A percentile compares a stretch with the other conserved stretches of the same genome.
phyloP scores from a whole-genome alignment of 192 early-diverging fungal species.

The Phycomyces nitens region DNA sequence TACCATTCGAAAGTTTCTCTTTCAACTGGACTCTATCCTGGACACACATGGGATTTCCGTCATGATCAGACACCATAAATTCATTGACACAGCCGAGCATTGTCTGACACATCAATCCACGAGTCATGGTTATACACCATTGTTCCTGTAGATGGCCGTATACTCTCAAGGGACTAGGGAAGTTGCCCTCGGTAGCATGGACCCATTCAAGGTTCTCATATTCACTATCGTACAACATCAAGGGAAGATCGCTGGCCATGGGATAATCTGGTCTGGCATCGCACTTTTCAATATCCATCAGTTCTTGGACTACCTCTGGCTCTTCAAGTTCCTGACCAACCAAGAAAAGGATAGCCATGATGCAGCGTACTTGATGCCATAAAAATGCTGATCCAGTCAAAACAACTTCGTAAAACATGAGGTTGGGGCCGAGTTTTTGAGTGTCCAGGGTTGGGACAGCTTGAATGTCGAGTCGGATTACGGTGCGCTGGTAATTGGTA shows the following conservation, averaged over 20 bases:
- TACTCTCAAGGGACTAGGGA: constrained; percentile 30
- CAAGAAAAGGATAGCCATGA: constrained; percentile 86
- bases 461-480: constrained; percentile 63
- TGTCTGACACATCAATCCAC: constrained; percentile 43
- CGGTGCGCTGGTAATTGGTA: constrained; percentile 70
- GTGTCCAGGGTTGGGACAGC: constrained; percentile 22
- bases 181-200: constrained; percentile 34
- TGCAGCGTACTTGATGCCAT: constrained; percentile 98
- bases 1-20: background rate
- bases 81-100: constrained; percentile 13
- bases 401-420: constrained; percentile 62
- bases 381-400: constrained; percentile 86
- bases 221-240: constrained; percentile 86
- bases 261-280: constrained; percentile 81
- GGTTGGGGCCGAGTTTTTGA: background rate
- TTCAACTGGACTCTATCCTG: background rate
- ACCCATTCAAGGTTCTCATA: constrained; percentile 65
- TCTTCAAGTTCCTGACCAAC: constrained; percentile 79
- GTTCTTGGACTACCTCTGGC: constrained; percentile 59
- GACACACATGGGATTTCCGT: background rate
- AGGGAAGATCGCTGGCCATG: constrained; percentile 85
- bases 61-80: background rate
- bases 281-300: constrained; percentile 65
- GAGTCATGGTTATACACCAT: constrained; percentile 44
- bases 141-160: constrained; percentile 48